These are phyloP conservation scores for Hippophae tibetana DNA, from an alignment of 306 rosid species.

Conservation along the genomic window DNA sequence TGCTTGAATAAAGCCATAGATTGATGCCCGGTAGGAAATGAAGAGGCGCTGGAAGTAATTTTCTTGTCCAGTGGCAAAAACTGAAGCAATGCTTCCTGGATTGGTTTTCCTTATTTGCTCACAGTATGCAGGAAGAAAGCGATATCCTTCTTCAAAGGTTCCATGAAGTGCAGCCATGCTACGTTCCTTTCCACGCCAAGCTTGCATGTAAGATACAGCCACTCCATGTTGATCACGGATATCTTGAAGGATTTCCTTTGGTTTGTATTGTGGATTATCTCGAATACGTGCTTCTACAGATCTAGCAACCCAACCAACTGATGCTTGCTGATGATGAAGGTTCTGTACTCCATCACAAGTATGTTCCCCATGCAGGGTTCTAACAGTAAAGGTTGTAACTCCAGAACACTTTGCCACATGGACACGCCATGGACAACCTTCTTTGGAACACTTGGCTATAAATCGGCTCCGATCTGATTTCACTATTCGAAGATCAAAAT, in stretches of 20 bases:
- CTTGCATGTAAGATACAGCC: conserved; percentile 99
- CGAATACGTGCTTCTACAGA: conserved; percentile 89
- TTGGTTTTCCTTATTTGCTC: conserved; percentile 84
- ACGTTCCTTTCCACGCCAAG: conserved; percentile 99
- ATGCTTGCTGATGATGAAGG: conserved; percentile 98
- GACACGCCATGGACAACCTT: conserved; percentile 99
- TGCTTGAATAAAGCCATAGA: conserved; percentile 88
- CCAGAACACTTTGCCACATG: conserved; percentile 99
- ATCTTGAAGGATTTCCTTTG: conserved; percentile 90
- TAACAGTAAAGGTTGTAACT: conserved; percentile 80
- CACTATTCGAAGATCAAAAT: conserved; percentile 93
- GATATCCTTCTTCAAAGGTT: conserved; percentile 93
- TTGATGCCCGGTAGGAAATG: conserved; percentile 80
- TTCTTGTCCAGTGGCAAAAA: conserved; percentile 88
- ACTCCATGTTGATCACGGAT: conserved; percentile 97
- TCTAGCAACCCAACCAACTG: conserved; percentile 99
- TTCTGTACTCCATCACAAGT: conserved; percentile 93
- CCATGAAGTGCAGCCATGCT: conserved; percentile 99
- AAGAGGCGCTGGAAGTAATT: conserved; percentile 82
- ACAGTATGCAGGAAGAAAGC: conserved; percentile 84
- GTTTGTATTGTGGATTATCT: conserved; percentile 92
- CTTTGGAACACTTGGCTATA: conserved; percentile 97
- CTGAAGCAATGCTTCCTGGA: conserved; percentile 93
- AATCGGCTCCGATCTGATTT: conserved; percentile 98
- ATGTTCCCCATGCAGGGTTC: conserved; percentile 86